These are phyloP conservation scores for Colletotrichum noveboracense DNA, from an alignment of 2,329 filamentous ascomycete species.

Conservation along the genomic window DNA sequence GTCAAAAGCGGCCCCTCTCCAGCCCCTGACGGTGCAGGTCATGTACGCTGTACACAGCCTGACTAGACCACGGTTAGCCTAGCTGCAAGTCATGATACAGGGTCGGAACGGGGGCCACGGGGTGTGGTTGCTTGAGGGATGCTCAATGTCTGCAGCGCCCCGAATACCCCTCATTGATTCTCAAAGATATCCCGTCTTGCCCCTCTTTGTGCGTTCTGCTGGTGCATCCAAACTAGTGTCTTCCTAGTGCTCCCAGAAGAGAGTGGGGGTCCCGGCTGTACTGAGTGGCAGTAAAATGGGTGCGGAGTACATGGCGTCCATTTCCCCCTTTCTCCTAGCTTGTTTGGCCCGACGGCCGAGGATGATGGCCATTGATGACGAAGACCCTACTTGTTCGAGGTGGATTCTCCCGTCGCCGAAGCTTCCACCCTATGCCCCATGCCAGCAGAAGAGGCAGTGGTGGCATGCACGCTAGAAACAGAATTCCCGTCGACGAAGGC, in stretches of 20 bases:
- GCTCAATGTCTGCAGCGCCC: background rate
- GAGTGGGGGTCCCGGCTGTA: background rate
- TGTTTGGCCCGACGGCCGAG: slow-evolving; percentile 4
- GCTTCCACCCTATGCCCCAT: background rate
- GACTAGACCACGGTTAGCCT: slow-evolving; percentile 6
- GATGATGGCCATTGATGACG: background rate
- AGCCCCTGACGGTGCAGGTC: slow-evolving; percentile 14
- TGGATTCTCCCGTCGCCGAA: background rate
- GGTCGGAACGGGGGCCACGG: background rate
- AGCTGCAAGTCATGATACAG: slow-evolving; percentile 21
- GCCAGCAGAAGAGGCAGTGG: background rate
- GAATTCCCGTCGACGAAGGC: background rate
- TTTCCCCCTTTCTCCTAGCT: background rate
- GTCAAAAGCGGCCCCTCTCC: slow-evolving; percentile 11
- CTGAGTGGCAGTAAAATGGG: background rate
- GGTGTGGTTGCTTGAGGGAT: background rate
- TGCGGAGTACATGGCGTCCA: background rate
- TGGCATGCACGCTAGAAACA: background rate
- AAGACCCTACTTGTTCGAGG: background rate
- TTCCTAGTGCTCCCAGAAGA: background rate
- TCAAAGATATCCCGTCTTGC: background rate
- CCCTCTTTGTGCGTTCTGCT: background rate
- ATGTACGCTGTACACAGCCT: background rate
- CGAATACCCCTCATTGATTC: background rate
- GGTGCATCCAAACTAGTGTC: background rate